Evolutionary conservation across 1,284 basidiomycete genomes (phyloP).

Genomic region (Sparassis latifolia): DNA sequence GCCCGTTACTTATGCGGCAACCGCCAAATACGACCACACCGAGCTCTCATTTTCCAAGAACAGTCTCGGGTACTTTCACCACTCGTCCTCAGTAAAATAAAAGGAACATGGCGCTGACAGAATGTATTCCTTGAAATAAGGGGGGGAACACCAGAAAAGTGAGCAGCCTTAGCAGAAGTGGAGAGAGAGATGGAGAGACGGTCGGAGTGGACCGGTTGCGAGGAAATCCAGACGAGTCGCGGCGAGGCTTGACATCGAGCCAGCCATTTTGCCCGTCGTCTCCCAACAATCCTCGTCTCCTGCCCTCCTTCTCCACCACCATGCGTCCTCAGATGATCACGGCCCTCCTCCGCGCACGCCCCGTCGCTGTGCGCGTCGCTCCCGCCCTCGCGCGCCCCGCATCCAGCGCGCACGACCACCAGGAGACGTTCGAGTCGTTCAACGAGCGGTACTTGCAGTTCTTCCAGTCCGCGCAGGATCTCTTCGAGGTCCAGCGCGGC

Average conservation of each 20-base stretch:
- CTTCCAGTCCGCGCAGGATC: conserved; percentile 89
- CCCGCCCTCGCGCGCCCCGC: conserved; percentile 42
- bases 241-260: conserved; percentile 16
- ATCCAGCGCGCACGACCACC: conserved; percentile 51
- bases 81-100: too few relatives aligned
- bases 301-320: conserved; percentile 15
- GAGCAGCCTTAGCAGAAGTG: neutral
- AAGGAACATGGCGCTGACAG: too few relatives aligned
- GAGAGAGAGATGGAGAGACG: neutral
- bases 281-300: conserved; percentile 12
- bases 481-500: conserved; percentile 96
- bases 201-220: conserved; percentile 26
- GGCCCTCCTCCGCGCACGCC: conserved; percentile 49
- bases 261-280: conserved; percentile 15
- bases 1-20: conserved; percentile 9
- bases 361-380: conserved; percentile 29
- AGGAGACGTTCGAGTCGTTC: conserved; percentile 93
- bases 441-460: conserved; percentile 91
- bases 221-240: conserved; percentile 17
- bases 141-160: too few relatives aligned
- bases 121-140: too few relatives aligned
- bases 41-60: neutral
- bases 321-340: conserved; percentile 43
- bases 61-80: too few relatives aligned
- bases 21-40: conserved; percentile 27